phyloP scores from a whole-genome alignment of 169 alveolate species.

The Eimeria praecox region DNA sequence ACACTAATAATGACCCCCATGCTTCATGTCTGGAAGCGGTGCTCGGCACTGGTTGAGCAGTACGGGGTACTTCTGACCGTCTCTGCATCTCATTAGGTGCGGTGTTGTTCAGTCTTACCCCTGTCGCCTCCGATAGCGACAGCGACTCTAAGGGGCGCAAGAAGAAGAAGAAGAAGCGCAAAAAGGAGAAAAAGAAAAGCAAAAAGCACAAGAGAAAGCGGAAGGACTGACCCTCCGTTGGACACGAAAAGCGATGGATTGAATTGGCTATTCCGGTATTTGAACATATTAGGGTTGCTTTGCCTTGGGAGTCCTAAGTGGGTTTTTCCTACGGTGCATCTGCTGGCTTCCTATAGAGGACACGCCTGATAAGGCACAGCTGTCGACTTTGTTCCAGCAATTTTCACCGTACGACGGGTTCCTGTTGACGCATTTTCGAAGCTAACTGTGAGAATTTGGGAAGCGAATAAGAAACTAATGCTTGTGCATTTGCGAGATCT shows the following conservation, averaged over 20 bases:
- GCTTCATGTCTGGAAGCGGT: neutral
- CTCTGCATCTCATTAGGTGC: too few species aligned
- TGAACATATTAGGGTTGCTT: neutral
- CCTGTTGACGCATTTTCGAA: neutral
- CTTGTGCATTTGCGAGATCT: neutral
- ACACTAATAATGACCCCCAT: neutral
- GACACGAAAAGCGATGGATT: neutral
- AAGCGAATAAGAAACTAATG: neutral
- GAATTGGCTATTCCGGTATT: neutral
- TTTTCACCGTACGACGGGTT: neutral
- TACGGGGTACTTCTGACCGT: neutral
- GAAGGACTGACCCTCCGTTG: neutral
- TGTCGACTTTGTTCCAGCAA: neutral
- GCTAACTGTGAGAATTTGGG: neutral
- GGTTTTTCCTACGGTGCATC: neutral
- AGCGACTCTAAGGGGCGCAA: conserved; percentile 5
- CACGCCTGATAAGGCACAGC: neutral
- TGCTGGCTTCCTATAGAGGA: neutral
- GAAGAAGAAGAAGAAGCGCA: conserved; percentile 43
- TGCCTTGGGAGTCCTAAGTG: neutral
- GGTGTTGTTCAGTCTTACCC: conserved; percentile 41
- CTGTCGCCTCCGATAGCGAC: conserved; percentile 74
- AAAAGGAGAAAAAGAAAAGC: conserved; percentile 35
- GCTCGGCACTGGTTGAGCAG: neutral
- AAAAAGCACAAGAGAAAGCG: conserved; percentile 30